Base-by-base conservation (phyloP, 1,139 yeast species). In the Geotrichum fermentans region DNA sequence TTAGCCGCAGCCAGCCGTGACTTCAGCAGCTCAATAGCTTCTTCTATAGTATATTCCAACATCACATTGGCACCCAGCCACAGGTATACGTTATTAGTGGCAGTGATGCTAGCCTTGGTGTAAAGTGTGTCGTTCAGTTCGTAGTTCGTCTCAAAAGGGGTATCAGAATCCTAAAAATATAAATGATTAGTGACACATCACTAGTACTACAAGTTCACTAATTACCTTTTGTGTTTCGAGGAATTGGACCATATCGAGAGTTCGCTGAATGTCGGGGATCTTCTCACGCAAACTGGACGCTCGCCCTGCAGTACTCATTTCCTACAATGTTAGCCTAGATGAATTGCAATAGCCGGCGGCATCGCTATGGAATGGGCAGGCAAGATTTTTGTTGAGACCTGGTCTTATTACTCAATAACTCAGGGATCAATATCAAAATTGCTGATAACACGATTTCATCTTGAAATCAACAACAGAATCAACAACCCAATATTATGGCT, bases 31-130 rank as follows among this genome's bases (percentile, higher is more conserved):
- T 73, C 81, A 44, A 82, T 75, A 1, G 98, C 98, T 64, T 92
- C 98, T 40, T 79, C 84, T 33, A 88, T 73, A 4, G 96, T 90
- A 64, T 92, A 92, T 64, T 92, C 98, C 61, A 94, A 73, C 98
- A 92, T 92, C 17, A 92, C 94, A 61, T 90, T 96, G 1, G 99
- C 68, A 10, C 99, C 99, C 18, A 92, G 74, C 98, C 98, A 92
- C 49, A 92, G 74, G 56, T 80, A 80, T 1, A 92, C 98, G 16
- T 72, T 72, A 45, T 84, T 79, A 1, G 74, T 67, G n/a, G 79
- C 73, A 17, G 73, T 72, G 34, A 92, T 74, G 33, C 74, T 74
- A 1, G 98, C 98, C 54, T 80, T 80, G 14, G 97, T 84, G 63
- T 81, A 92, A 45, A 92, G 73, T 0, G 98, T 92, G 61, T 92